Percentiles rank a stretch among this genome's conserved stretches.
Conservation (phyloP, 495 filamentous ascomycete genomes). For the Friedmanniomyces endolithicus region DNA sequence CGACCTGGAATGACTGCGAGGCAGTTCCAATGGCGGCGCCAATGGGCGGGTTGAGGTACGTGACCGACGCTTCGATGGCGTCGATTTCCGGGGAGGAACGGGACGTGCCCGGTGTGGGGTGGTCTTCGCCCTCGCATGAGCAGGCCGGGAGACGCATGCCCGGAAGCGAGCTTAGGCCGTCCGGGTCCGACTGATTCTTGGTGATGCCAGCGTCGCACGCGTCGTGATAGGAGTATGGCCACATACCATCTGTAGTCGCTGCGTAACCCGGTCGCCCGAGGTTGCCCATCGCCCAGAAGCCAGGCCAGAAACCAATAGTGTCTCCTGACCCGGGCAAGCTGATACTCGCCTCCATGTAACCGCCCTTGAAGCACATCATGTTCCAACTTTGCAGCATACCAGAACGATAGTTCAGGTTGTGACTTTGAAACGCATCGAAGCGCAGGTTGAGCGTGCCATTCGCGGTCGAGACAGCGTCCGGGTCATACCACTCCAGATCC, state of each 20-base stretch:
- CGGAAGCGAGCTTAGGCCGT: conserved; percentile 22
- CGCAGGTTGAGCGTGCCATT: conserved; percentile 24
- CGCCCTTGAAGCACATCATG: conserved; percentile 27
- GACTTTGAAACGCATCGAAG: conserved; percentile 24
- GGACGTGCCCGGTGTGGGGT: conserved; percentile 25
- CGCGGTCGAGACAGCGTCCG: conserved; percentile 24
- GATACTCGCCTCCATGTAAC: conserved; percentile 24
- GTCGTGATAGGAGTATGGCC: conserved; percentile 27
- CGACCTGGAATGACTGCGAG: conserved; percentile 27
- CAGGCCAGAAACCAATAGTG: conserved; percentile 26
- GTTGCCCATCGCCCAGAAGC: conserved; percentile 28
- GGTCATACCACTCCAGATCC: conserved; percentile 30
- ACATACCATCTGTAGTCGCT: conserved; percentile 23
- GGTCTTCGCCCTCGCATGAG: conserved; percentile 26
- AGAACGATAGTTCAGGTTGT: conserved; percentile 25
- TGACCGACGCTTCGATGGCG: conserved; percentile 24
- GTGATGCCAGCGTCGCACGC: conserved; percentile 28
- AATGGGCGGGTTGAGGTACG: conserved; percentile 7
- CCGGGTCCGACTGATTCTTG: conserved; percentile 25
- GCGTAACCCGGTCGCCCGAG: conserved; percentile 22
- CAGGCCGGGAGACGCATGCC: conserved; percentile 27
- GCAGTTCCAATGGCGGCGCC: conserved; percentile 15
- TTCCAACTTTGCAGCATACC: conserved; percentile 31
- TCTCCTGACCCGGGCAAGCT: conserved; percentile 26
- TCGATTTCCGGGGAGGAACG: conserved; percentile 28